Base-by-base conservation (phyloP, 495 filamentous ascomycete species). In the Penicillium desertorum region DNA sequence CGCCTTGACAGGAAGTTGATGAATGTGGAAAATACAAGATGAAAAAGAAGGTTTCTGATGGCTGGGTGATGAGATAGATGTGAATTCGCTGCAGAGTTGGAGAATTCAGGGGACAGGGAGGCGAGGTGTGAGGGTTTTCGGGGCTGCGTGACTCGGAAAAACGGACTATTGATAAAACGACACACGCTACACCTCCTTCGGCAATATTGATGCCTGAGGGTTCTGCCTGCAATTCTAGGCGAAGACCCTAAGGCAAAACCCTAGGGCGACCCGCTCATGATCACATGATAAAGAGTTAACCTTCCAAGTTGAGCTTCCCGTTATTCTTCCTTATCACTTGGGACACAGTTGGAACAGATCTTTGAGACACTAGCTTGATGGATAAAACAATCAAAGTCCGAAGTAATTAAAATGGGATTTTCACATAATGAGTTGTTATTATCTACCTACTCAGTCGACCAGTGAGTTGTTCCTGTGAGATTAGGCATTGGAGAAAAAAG, bases 111-210 rank as follows among this genome's bases (percentile, higher is more conserved):
- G 16, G 29, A 4, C 6, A 19, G 53, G 20, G 53, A 36, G 16
- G 45, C 9, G 17, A 41, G 12, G 2, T 27, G 20, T n/a, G 3
- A 56, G 54, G 54, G 54, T 49, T 56, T 56, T 56, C 30, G 54
- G 54, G 54, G 54, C 32, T 39, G 54, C 22, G 44, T 5, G 4
- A 6, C 7, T 19, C 32, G 3, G 41, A 14, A 34, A 9, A 16
- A 30, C 37, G 45, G 58, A 56, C 16, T 5, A 50, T 45, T 16
- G 5, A 42, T 52, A 11, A 42, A 16, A 3, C 36, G 10, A 0
- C 3, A 16, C 1, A 0, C 4, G 10, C 16, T 32, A 49, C 5
- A 4, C 19, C 27, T 6, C n/a, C 16, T 39, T 39, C 3, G 6
- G 36, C 2, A 42, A 19, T 0, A 0, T 30, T 30, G 2, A 30